Evolutionary conservation across 257 asterid genomes (phyloP), one percentile per base, ranked within the genome.

Genomic region (Solanum piurae): DNA sequence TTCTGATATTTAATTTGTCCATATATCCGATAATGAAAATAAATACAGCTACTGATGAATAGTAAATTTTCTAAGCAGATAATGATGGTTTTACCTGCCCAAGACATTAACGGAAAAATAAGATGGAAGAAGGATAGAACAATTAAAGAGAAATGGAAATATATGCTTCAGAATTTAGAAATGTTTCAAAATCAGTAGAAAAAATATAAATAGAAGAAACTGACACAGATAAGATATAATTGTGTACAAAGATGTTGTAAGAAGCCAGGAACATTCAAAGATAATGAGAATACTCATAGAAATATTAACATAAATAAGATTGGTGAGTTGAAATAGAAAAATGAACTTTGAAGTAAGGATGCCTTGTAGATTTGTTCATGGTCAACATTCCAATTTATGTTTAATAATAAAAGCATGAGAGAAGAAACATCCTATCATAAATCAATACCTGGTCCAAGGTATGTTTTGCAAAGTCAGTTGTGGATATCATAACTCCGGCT

Each of bases 401-500:
- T 38, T 27, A 16, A 86, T n/a, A 44, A 55, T 18, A 18, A 85
- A 72, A 85, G 73, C 88, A 87, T 87, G 83, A 72, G 18, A 12
- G 79, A 46, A 29, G 27, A 60, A 87, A 72, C 68, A 34, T 23
- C 80, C 33, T 23, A 25, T 60, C 49, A 37, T 60, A n/a, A 21
- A 83, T 66, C 16, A 49, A 37, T 86, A 95, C 99, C 98, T 96
- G 98, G 87, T 93, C 94, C 86, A 94, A 93, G 86, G 99, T 96
- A 92, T 95, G 98, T 86, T 94, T 94, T 76, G 98, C 93, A 86
- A 93, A 92, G 80, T 96, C 99, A 12, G 99, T 95, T 85, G 98
- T 95, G 68, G 99, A 94, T 90, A 96, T 93, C 99, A 96, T 96
- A 87, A 96, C 95, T 60, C 99, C 99, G 89, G 99, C 99, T 34